Evolutionary conservation across 2,329 filamentous ascomycete species (phyloP), one percentile per base, ranked within the genome.

Genomic region (Alternaria longipes): DNA sequence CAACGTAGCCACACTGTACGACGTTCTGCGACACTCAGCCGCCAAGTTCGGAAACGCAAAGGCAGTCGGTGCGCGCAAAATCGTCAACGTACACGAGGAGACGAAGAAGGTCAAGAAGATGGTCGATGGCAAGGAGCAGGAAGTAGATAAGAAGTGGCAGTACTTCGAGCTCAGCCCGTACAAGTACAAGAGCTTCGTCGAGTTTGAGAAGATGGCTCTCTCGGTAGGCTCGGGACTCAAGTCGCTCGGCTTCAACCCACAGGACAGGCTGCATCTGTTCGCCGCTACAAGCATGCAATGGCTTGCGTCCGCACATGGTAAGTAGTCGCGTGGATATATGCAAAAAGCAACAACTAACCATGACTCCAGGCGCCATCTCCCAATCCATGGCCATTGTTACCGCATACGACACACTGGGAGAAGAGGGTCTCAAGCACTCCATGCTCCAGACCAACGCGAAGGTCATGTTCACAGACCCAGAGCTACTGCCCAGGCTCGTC

Each of bases 301-400:
- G 94, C 85, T 97, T 66, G 88, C 90, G 56, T 88, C 91, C 72
- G 91, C 94, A 47, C 92, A 96, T 77, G 88, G 85, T 84, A 75
- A 68, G 79, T 74, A 38, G 18, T 36, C 28, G 40, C 18, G 30
- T 49, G 22, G 36, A 32, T n/a, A 6, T 7, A 3, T 36, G 20
- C 30, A 22, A 20, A 1, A 14, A 11, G n/a, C 28, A 16, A 20
- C 32, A 3, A 44, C 67, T 76, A 41, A 74, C 53, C 32, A 22
- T 40, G 30, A 12, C 11, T 22, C 20, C 41, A 84, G 84, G 83
- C 83, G 90, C 87, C 57, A 81, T 89, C 20, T 94, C 93, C 16
- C 94, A 98, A 80, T 94, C 92, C 45, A 88, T 97, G 78, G 89
- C 92, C 60, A 94, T 97, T 68, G 94, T 97, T 52, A 98, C 94